phyloP scores from a whole-genome alignment of 1,284 basidiomycete genomes.

The Fereydounia khargensis region DNA sequence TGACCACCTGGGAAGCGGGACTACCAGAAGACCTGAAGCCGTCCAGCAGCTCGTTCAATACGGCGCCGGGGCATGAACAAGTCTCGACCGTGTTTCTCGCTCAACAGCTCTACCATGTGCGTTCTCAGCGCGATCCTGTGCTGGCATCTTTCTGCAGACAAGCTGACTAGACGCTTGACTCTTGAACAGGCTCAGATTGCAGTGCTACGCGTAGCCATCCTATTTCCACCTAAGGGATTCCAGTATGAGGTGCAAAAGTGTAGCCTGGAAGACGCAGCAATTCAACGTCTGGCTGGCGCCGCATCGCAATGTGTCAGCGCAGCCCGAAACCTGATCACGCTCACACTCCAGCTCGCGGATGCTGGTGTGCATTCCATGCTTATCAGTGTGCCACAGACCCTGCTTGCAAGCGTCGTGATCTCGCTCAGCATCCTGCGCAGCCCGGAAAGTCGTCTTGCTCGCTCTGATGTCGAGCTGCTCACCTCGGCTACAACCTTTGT shows the following conservation, averaged over 20 bases:
- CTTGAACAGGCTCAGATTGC: conserved; percentile 2
- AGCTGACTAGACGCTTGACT: too few species aligned
- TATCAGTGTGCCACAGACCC: conserved; percentile 1
- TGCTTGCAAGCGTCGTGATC: conserved; percentile 6
- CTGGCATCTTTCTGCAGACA: too few species aligned
- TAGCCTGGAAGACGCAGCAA: conserved; percentile 1
- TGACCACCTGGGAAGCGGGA: conserved; percentile 1
- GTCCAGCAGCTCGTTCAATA: conserved; percentile 1
- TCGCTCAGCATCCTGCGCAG: conserved; percentile 5
- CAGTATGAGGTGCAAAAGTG: conserved; percentile 3
- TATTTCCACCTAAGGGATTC: conserved; percentile 4
- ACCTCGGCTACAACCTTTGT: conserved; percentile 3
- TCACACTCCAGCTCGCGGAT: conserved; percentile 4
- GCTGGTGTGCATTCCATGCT: conserved; percentile 4
- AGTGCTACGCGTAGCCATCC: conserved; percentile 4
- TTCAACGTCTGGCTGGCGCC: conserved; percentile 1
- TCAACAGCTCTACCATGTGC: conserved; percentile 6
- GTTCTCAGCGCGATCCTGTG: not conserved
- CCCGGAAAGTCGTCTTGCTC: conserved; percentile 3
- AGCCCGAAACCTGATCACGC: conserved; percentile 1
- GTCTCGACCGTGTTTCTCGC: conserved; percentile 2
- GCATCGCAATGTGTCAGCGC: conserved; percentile 4
- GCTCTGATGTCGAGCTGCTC: conserved; percentile 6
- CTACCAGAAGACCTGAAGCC: conserved; percentile 5
- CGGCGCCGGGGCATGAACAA: not conserved